Evolutionary conservation across 2,329 filamentous ascomycete species (phyloP).

Genomic region (Neonectria magnoliae): DNA sequence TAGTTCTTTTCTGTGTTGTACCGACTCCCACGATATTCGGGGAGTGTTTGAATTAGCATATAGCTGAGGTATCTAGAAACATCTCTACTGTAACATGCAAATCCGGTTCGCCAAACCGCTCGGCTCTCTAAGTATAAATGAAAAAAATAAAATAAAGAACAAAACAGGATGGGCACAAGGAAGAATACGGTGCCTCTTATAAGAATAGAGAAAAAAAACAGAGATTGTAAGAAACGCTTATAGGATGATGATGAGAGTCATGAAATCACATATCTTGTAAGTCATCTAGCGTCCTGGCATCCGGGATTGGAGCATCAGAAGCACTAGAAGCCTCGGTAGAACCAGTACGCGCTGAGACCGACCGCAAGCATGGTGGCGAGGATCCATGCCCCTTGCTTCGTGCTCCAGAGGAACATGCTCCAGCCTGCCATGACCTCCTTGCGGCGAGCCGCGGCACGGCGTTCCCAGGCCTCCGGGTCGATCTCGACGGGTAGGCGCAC

Average conservation of each 20-base stretch:
- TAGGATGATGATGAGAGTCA: not conserved
- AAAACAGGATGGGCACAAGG: not conserved
- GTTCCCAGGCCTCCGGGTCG: slow-evolving; percentile 64
- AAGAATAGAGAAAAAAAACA: not conserved
- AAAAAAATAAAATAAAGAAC: not conserved
- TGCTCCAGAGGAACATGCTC: slow-evolving; percentile 65
- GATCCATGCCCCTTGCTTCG: slow-evolving; percentile 59
- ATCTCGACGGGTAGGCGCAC: slow-evolving; percentile 60
- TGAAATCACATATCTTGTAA: not conserved
- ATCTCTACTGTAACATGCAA: slow-evolving; percentile 17
- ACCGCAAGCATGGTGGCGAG: slow-evolving; percentile 55
- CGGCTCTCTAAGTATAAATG: slow-evolving; percentile 18
- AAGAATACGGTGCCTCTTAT: not conserved
- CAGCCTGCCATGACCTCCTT: slow-evolving; percentile 62
- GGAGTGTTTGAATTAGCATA: not conserved
- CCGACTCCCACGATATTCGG: not conserved
- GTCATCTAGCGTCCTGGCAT: not conserved
- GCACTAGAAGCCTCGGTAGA: slow-evolving; percentile 33
- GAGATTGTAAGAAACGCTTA: not conserved
- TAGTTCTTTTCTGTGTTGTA: too few species aligned
- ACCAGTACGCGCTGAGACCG: slow-evolving; percentile 58
- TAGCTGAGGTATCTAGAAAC: slow-evolving; percentile 23
- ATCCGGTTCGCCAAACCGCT: slow-evolving; percentile 27
- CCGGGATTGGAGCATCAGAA: not conserved
- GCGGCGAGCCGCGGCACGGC: slow-evolving; percentile 57